A percentile compares a stretch with the other conserved stretches of the same genome.
Evolutionary conservation across 192 early-diverging fungal genomes (phyloP).

Genomic region (Backusella morwellensis): DNA sequence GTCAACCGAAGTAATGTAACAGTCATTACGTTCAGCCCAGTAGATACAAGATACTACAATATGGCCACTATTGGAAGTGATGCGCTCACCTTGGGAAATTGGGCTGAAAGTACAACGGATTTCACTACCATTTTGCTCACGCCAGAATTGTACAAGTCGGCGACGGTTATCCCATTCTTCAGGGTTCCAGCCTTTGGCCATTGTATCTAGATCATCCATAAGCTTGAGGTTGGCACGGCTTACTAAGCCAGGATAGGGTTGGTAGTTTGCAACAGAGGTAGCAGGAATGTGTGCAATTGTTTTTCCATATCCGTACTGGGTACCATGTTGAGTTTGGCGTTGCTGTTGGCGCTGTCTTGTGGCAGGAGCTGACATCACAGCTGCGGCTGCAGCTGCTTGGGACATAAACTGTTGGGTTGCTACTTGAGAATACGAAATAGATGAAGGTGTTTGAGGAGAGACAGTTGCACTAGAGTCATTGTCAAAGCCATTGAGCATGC

Average conservation of each 20-base stretch:
- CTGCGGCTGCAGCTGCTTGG: not conserved
- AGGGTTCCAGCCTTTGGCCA: conserved; percentile 62
- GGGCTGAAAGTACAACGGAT: conserved; percentile 69
- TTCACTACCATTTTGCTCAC: conserved; percentile 59
- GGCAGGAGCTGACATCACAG: not conserved
- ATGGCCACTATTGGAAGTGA: not conserved
- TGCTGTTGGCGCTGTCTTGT: not conserved
- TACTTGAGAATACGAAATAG: not conserved
- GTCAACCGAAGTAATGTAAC: conserved; percentile 76
- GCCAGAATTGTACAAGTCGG: conserved; percentile 74
- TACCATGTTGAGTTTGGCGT: not conserved
- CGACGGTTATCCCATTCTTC: conserved; percentile 64
- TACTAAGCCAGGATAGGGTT: conserved; percentile 59
- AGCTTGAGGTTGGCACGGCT: conserved; percentile 68
- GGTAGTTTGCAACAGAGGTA: conserved; percentile 34
- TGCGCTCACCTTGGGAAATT: conserved; percentile 53
- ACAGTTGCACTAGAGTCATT: not conserved
- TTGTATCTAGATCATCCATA: conserved; percentile 62
- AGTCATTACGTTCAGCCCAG: conserved; percentile 70
- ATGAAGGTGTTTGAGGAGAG: not conserved
- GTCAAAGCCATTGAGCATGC: not conserved
- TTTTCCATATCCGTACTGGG: not conserved
- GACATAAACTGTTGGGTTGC: not conserved
- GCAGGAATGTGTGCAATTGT: conserved; percentile 2
- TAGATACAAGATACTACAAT: conserved; percentile 80